Conservation (phyloP, 805 yeast genomes). For the Candida sanyiensis region DNA sequence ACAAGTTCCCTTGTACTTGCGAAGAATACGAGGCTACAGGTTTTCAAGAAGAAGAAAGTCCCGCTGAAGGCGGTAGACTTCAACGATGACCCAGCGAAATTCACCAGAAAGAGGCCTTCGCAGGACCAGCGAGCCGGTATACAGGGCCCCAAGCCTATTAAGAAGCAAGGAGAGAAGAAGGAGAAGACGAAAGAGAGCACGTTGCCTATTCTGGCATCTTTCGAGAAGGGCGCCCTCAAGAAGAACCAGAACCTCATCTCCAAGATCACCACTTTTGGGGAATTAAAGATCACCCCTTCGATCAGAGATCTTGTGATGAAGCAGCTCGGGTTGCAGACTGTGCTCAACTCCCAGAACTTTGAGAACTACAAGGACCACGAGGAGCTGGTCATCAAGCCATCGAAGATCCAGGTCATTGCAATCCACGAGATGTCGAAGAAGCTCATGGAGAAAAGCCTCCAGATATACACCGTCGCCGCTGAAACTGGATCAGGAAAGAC, state of each 20-base stretch:
- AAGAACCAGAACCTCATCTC: slow-evolving; percentile 36
- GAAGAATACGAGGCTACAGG: slow-evolving; percentile 8
- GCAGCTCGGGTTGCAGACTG: slow-evolving; percentile 45
- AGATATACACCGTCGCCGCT: slow-evolving; percentile 79
- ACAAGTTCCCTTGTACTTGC: background rate
- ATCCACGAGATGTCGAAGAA: slow-evolving; percentile 34
- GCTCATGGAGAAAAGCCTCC: slow-evolving; percentile 36
- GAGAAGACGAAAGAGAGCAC: slow-evolving; percentile 7
- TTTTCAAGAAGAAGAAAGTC: slow-evolving; percentile 9
- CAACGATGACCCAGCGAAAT: background rate
- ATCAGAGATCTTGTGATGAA: slow-evolving; percentile 55
- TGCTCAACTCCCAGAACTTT: slow-evolving; percentile 28
- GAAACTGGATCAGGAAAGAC: slow-evolving; percentile 98
- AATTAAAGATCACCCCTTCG: slow-evolving; percentile 58
- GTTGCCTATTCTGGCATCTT: slow-evolving; percentile 20
- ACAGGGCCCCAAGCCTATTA: background rate
- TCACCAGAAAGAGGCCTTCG: background rate
- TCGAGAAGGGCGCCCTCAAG: slow-evolving; percentile 28
- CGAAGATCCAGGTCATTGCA: slow-evolving; percentile 81
- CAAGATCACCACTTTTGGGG: slow-evolving; percentile 59
- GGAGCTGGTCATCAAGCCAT: slow-evolving; percentile 38
- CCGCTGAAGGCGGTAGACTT: slow-evolving; percentile 1
- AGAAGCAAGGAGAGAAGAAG: background rate
- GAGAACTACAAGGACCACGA: slow-evolving; percentile 16
- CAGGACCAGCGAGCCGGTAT: background rate